Conservation (phyloP, 2,329 filamentous ascomycete genomes). For the Botrytis cinerea region DNA sequence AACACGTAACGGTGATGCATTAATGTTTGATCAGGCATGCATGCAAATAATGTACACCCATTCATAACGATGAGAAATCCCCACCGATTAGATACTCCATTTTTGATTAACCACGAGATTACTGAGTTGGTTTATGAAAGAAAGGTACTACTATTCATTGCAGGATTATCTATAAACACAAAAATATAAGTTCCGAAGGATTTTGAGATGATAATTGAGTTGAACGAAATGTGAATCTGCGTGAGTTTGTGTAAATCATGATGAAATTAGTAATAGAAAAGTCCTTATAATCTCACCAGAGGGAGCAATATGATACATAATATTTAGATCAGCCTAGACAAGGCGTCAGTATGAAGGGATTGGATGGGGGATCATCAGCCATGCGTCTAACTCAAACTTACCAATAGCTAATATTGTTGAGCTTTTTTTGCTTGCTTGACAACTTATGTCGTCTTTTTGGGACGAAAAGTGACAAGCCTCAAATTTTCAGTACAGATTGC, state of each 20-base stretch:
- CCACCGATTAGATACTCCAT: background rate
- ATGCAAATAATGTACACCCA: background rate
- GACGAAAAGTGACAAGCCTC: too few relatives aligned
- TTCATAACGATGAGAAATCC: background rate
- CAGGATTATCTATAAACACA: background rate
- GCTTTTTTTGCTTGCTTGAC: background rate
- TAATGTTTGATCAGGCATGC: background rate
- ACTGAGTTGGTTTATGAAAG: background rate
- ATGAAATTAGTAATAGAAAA: background rate
- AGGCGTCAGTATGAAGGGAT: background rate
- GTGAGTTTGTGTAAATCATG: background rate
- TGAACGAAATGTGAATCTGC: background rate
- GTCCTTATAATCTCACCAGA: background rate
- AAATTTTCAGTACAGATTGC: too few relatives aligned
- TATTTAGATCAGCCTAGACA: background rate
- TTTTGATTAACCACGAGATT: background rate
- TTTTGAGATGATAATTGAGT: background rate
- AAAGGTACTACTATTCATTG: background rate
- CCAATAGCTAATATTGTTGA: background rate
- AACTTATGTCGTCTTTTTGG: background rate
- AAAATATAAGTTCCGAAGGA: background rate
- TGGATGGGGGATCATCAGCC: background rate
- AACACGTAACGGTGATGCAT: background rate
- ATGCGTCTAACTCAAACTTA: background rate
- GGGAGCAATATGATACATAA: background rate